Percentiles rank a stretch among this genome's conserved stretches.
These are phyloP conservation scores for Talaromyces sp. DNA, from an alignment of 2,329 filamentous ascomycete species.

Conservation along the genomic window DNA sequence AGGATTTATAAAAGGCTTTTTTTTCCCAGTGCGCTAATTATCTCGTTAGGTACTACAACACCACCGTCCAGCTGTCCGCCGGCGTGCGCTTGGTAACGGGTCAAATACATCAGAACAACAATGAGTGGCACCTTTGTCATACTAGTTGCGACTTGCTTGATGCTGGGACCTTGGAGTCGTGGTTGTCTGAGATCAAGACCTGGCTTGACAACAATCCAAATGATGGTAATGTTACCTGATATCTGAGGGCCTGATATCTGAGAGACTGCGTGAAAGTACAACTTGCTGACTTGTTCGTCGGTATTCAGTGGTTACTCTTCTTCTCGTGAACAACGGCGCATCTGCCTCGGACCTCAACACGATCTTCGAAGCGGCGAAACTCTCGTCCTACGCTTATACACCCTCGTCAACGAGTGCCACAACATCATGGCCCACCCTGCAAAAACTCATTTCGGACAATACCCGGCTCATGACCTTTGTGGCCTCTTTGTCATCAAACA, in stretches of 20 bases:
- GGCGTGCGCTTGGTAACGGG: conserved; percentile 66
- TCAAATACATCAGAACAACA: conserved; percentile 61
- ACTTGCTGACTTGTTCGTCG: neutral
- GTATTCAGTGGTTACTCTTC: conserved; percentile 58
- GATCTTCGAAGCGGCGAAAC: conserved; percentile 53
- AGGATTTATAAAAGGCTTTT: too few relatives aligned
- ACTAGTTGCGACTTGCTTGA: conserved; percentile 62
- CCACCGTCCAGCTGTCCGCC: conserved; percentile 62
- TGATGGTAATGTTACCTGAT: conserved; percentile 42
- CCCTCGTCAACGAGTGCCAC: conserved; percentile 42
- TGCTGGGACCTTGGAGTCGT: conserved; percentile 58
- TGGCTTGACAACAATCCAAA: conserved; percentile 67
- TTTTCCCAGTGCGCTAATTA: neutral
- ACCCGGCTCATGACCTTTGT: conserved; percentile 66
- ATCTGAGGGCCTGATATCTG: neutral
- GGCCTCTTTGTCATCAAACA: conserved; percentile 41
- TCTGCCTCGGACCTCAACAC: conserved; percentile 49
- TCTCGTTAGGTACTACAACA: conserved; percentile 51
- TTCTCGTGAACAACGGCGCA: conserved; percentile 65
- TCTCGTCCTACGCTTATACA: conserved; percentile 57
- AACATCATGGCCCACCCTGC: conserved; percentile 64
- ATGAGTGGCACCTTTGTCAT: conserved; percentile 64
- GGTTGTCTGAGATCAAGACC: conserved; percentile 57
- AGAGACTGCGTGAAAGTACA: conserved; percentile 3
- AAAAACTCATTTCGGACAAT: conserved; percentile 58